These are phyloP conservation scores for Meira nashicola DNA, from an alignment of 1,284 basidiomycete genomes.

Conservation along the genomic window DNA sequence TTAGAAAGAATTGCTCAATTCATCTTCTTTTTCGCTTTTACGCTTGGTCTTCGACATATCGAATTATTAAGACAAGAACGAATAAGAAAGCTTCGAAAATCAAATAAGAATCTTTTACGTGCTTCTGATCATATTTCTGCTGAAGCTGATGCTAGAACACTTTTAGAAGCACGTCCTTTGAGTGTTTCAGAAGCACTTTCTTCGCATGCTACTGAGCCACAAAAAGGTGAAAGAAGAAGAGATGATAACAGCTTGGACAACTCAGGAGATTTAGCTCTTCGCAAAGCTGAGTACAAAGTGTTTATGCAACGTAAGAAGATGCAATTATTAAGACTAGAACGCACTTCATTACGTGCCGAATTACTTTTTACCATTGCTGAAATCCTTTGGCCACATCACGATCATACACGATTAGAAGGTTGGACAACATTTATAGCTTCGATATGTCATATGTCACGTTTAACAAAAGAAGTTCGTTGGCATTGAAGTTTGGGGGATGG, in stretches of 20 bases:
- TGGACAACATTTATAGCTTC: neutral
- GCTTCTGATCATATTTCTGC: neutral
- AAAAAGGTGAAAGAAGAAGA: neutral
- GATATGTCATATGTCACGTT: neutral
- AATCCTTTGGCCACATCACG: neutral
- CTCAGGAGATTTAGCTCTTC: neutral
- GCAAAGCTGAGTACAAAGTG: neutral
- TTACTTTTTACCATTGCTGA: neutral
- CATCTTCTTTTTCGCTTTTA: neutral
- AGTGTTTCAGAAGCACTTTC: neutral
- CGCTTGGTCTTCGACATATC: neutral
- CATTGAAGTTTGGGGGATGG: neutral
- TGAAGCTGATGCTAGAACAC: neutral
- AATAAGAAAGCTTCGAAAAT: neutral
- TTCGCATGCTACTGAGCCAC: neutral
- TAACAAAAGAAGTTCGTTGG: conserved; percentile 2
- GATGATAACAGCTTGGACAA: neutral
- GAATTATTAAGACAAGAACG: neutral
- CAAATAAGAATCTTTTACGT: neutral
- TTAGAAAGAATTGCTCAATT: conserved; percentile 10
- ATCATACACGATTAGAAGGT: conserved; percentile 1
- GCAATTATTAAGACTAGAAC: neutral
- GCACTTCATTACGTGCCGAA: neutral
- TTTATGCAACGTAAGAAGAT: conserved; percentile 2
- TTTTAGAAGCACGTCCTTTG: neutral